Conservation (phyloP, 768 basidiomycete genomes). For the Rhizopogon roseolus region DNA sequence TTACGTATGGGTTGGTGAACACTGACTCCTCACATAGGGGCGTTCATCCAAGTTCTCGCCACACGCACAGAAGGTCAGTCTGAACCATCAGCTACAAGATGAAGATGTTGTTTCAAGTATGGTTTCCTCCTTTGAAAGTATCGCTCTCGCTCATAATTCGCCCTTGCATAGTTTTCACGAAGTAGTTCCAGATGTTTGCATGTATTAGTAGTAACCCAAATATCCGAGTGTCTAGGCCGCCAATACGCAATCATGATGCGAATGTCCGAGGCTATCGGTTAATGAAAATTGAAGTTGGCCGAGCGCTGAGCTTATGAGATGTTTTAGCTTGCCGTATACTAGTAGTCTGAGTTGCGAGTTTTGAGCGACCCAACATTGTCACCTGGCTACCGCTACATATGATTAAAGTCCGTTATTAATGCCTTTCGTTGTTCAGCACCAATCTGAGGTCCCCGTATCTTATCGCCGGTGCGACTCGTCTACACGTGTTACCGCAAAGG, state of each 20-base stretch:
- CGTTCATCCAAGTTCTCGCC: slow-evolving; percentile 93
- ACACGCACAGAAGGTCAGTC: slow-evolving; percentile 90
- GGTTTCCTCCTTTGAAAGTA: slow-evolving; percentile 24
- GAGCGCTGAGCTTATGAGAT: too few relatives aligned
- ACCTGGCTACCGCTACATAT: neutral
- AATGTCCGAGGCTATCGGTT: too few relatives aligned
- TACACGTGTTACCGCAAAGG: slow-evolving; percentile 1
- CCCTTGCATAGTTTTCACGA: neutral
- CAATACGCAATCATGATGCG: neutral
- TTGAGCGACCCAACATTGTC: too few relatives aligned
- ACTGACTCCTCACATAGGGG: slow-evolving; percentile 45
- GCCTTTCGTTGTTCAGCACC: neutral
- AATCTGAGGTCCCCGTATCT: neutral
- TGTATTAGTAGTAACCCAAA: neutral
- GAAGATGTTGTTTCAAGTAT: slow-evolving; percentile 87
- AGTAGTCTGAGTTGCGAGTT: too few relatives aligned
- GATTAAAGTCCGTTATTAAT: neutral
- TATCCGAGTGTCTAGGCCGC: too few relatives aligned
- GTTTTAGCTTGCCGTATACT: too few relatives aligned
- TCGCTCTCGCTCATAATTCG: neutral
- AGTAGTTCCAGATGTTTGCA: neutral
- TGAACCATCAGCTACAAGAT: slow-evolving; percentile 78
- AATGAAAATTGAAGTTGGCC: too few relatives aligned
- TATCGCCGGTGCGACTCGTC: neutral
- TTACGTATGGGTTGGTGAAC: neutral